A percentile compares a stretch with the other conserved stretches of the same genome.
phyloP scores from a whole-genome alignment of 2,329 filamentous ascomycete species.

The Phialophora verrucosa region DNA sequence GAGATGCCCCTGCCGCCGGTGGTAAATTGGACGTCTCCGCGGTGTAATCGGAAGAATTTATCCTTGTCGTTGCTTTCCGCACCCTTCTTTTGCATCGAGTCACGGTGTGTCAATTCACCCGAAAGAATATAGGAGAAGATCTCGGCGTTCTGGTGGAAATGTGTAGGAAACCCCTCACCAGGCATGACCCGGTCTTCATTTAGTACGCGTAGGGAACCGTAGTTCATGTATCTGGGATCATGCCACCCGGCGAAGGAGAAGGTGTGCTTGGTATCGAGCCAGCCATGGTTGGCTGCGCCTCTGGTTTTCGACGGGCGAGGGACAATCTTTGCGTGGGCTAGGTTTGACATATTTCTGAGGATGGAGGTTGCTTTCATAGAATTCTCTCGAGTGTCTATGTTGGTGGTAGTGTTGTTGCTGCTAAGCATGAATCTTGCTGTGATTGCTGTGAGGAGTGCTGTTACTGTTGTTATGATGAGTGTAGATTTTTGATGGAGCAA shows the following conservation, averaged over 20 bases:
- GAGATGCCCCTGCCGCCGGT: slow-evolving; percentile 81
- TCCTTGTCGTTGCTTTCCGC: slow-evolving; percentile 63
- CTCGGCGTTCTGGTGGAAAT: slow-evolving; percentile 84
- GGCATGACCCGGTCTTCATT: slow-evolving; percentile 85
- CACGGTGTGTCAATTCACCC: slow-evolving; percentile 85
- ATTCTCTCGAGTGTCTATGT: slow-evolving; percentile 14
- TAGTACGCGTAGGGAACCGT: slow-evolving; percentile 79
- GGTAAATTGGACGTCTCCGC: slow-evolving; percentile 88
- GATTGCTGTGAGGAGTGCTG: slow-evolving; percentile 31
- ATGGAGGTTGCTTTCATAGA: slow-evolving; percentile 37
- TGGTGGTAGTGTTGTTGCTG: slow-evolving; percentile 24
- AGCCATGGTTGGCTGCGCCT: slow-evolving; percentile 81
- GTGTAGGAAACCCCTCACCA: slow-evolving; percentile 79
- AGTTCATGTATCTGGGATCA: slow-evolving; percentile 69
- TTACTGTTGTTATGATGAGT: slow-evolving; percentile 33
- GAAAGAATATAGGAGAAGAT: slow-evolving; percentile 89
- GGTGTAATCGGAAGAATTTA: slow-evolving; percentile 71
- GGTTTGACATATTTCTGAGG: slow-evolving; percentile 62
- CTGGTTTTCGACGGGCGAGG: slow-evolving; percentile 74
- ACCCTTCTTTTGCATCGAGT: slow-evolving; percentile 78
- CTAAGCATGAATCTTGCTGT: slow-evolving; percentile 34
- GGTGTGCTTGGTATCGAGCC: slow-evolving; percentile 85
- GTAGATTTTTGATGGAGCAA: slow-evolving; percentile 33
- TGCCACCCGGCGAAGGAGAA: slow-evolving; percentile 80
- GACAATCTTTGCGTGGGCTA: slow-evolving; percentile 72